phyloP scores from a whole-genome alignment of 1,139 yeast species.

The Blastobotrys buckinghamii region DNA sequence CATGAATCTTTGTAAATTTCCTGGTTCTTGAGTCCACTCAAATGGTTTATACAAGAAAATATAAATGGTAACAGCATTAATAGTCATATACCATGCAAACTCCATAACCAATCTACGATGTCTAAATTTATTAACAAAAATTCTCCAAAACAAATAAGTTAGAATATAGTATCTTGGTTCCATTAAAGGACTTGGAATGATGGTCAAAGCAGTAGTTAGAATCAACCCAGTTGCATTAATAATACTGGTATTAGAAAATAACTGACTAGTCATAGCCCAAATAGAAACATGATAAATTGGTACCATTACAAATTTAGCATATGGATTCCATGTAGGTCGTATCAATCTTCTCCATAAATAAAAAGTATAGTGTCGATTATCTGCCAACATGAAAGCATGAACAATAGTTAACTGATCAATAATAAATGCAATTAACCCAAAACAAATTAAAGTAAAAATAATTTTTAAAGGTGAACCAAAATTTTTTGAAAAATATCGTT shows the following conservation, averaged over 20 bases:
- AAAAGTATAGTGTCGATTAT: constrained; percentile 89
- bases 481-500: constrained; percentile 30
- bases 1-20: constrained; percentile 66
- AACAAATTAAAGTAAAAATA: constrained; percentile 22
- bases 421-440: constrained; percentile 40
- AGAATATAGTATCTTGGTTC: constrained; percentile 90
- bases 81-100: constrained; percentile 50
- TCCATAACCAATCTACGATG: constrained; percentile 45
- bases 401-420: constrained; percentile 61
- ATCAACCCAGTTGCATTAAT: constrained; percentile 36
- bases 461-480: constrained; percentile 23
- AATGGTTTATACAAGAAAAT: constrained; percentile 62
- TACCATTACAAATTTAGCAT: constrained; percentile 37
- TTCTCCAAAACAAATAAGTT: constrained; percentile 71
- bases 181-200: constrained; percentile 84
- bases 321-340: constrained; percentile 20
- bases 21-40: constrained; percentile 58
- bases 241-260: constrained; percentile 17
- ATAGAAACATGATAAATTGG: constrained; percentile 71
- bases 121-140: constrained; percentile 5
- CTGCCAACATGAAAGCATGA: constrained; percentile 90
- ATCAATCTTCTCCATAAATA: constrained; percentile 64
- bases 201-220: constrained; percentile 50
- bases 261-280: constrained; percentile 35
- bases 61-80: constrained; percentile 48